Conservation (phyloP, 805 yeast genomes). For the Saturnispora besseyi region DNA sequence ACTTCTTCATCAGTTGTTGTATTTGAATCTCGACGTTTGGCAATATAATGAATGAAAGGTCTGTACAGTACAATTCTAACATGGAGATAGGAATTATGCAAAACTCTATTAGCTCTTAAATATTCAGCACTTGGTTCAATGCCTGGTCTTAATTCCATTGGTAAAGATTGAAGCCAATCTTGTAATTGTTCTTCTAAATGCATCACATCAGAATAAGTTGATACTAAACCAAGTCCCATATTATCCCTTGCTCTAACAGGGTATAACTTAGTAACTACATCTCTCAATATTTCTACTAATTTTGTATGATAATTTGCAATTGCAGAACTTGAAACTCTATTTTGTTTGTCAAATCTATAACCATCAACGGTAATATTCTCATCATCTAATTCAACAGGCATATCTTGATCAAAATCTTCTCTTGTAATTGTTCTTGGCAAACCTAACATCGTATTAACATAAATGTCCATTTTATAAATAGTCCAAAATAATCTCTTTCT, state of each 20-base stretch:
- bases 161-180: conserved; percentile 63
- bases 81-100: conserved; percentile 64
- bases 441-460: conserved; percentile 80
- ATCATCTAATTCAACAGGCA: conserved; percentile 80
- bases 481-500: conserved; percentile 85
- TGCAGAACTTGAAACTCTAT: conserved; percentile 57
- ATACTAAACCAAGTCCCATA: conserved; percentile 4
- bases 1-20: conserved; percentile 38
- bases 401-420: conserved; percentile 79
- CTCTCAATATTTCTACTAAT: conserved; percentile 59
- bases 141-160: conserved; percentile 63
- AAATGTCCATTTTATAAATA: conserved; percentile 82
- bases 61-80: conserved; percentile 75
- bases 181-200: conserved; percentile 61
- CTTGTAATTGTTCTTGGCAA: conserved; percentile 69
- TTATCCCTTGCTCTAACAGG: conserved; percentile 47
- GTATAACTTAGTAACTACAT: conserved; percentile 63
- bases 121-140: conserved; percentile 58
- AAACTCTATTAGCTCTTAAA: conserved; percentile 62
- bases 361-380: conserved; percentile 70
- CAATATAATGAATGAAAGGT: conserved; percentile 79
- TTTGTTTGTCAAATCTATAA: conserved; percentile 34
- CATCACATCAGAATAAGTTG: conserved; percentile 35
- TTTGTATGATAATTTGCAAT: conserved; percentile 83
- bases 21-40: conserved; percentile 34